phyloP scores from a whole-genome alignment of 129 eudicot genomes.

The Helianthus tuberosus region DNA sequence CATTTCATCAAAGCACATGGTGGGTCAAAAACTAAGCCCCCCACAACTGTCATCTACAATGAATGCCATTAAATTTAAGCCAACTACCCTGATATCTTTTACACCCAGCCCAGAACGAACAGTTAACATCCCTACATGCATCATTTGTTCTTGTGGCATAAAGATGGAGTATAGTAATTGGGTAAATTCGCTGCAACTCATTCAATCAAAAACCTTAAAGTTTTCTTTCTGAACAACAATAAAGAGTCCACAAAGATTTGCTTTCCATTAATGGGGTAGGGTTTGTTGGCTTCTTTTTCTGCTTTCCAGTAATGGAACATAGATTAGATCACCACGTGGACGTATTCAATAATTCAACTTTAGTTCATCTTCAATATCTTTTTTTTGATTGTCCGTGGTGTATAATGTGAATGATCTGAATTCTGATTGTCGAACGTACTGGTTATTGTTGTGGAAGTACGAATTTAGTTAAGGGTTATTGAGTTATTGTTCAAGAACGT shows the following conservation, averaged over 20 bases:
- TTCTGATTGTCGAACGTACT: background rate
- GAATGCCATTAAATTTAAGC: constrained; percentile 29
- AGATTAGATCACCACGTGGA: background rate
- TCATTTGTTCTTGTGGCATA: constrained; percentile 18
- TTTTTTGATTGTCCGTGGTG: constrained; percentile 1
- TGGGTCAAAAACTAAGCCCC: constrained; percentile 34
- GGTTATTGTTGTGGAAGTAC: background rate
- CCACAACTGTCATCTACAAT: constrained; percentile 38
- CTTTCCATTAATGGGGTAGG: constrained; percentile 12
- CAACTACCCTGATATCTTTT: constrained; percentile 34
- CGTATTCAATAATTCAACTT: constrained; percentile 21
- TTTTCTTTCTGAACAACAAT: constrained; percentile 20
- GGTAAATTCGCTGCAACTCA: constrained; percentile 16
- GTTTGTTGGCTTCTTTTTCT: constrained; percentile 26
- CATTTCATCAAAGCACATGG: constrained; percentile 38
- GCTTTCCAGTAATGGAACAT: constrained; percentile 21
- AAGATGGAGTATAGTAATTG: constrained; percentile 10
- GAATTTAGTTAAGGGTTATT: background rate
- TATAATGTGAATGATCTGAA: constrained; percentile 9
- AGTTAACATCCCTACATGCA: constrained; percentile 10
- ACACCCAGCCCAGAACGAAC: constrained; percentile 11
- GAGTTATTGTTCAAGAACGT: background rate
- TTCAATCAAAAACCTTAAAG: background rate
- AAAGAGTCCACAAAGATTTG: background rate
- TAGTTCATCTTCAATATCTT: background rate